phyloP scores from a whole-genome alignment of 2,329 filamentous ascomycete genomes.

The Clonostachys rosea region DNA sequence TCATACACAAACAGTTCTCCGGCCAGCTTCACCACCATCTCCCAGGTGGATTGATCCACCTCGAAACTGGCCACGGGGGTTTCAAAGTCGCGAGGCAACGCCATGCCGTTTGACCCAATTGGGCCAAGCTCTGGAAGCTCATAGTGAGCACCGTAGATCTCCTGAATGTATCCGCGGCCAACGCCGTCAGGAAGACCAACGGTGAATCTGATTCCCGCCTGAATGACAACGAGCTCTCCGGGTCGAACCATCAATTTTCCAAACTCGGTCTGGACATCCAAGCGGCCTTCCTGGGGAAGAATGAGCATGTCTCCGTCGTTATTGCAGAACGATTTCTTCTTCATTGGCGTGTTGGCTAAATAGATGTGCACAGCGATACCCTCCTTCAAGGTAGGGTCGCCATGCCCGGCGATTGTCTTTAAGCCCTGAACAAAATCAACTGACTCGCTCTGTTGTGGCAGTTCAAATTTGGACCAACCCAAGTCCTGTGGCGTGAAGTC shows the following conservation, averaged over 20 bases:
- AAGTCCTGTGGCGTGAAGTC: constrained; percentile 38
- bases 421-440: constrained; percentile 47
- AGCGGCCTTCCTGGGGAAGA: constrained; percentile 58
- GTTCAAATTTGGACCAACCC: constrained; percentile 40
- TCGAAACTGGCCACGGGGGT: constrained; percentile 51
- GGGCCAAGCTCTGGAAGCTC: constrained; percentile 62
- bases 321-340: constrained; percentile 66
- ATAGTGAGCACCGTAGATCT: constrained; percentile 64
- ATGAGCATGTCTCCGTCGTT: constrained; percentile 65
- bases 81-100: constrained; percentile 67
- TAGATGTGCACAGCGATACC: constrained; percentile 68
- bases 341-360: constrained; percentile 65
- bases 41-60: constrained; percentile 31
- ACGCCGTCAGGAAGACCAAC: constrained; percentile 51
- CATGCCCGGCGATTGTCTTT: constrained; percentile 47
- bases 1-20: constrained; percentile 52
- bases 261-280: constrained; percentile 63
- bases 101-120: constrained; percentile 62
- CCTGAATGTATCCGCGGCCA: constrained; percentile 64
- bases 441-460: constrained; percentile 37
- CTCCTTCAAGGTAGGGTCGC: constrained; percentile 64
- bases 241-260: constrained; percentile 57
- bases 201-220: constrained; percentile 56
- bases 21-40: constrained; percentile 52
- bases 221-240: constrained; percentile 61